Conservation (phyloP, 2,329 filamentous ascomycete genomes). For the Trichoderma arundinaceum region DNA sequence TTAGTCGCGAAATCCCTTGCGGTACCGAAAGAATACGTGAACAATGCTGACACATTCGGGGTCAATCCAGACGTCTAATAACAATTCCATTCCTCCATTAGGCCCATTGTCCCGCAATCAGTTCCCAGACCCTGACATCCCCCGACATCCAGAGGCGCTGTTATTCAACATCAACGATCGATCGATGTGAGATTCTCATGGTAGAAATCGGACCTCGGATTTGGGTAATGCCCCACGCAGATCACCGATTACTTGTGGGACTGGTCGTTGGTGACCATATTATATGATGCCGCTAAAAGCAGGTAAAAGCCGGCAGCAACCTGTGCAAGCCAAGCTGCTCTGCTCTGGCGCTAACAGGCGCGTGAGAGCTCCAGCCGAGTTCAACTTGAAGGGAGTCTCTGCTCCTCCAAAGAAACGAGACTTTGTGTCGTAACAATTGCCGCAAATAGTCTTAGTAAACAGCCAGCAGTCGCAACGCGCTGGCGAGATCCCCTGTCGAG, state of each 20-base stretch:
- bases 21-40: background rate
- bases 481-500: background rate
- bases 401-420: background rate
- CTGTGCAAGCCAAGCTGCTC: background rate
- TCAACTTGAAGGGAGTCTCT: background rate
- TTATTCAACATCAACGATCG: background rate
- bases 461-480: background rate
- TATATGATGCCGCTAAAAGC: background rate
- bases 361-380: background rate
- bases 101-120: background rate
- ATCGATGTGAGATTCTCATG: background rate
- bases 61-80: background rate
- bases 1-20: background rate
- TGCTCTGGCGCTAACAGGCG: background rate
- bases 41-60: background rate
- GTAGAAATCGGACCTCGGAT: background rate
- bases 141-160: no score
- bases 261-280: background rate
- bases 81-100: background rate
- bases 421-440: background rate
- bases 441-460: background rate
- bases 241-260: background rate
- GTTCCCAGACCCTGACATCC: no score
- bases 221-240: slow-evolving; percentile 7
- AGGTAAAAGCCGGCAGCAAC: no score